Conservation (phyloP, 805 yeast species). For the Candida quercuum region DNA sequence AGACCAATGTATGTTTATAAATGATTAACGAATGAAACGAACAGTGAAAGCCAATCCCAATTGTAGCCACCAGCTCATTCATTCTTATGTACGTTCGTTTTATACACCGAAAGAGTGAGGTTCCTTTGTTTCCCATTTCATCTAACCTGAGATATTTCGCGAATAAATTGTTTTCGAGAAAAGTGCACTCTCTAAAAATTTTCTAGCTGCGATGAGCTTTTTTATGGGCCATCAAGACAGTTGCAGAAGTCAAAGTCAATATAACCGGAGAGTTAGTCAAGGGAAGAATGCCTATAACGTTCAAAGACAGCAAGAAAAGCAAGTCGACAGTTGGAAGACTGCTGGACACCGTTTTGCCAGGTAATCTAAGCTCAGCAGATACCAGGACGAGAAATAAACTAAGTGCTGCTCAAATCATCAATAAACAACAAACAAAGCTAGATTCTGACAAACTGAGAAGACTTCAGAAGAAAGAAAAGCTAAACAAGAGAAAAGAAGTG, state of each 20-base stretch:
- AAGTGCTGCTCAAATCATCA: slow-evolving; percentile 34
- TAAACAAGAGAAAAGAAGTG: slow-evolving; percentile 21
- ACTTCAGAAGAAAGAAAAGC: slow-evolving; percentile 29
- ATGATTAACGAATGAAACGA: too few species aligned
- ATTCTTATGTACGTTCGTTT: too few species aligned
- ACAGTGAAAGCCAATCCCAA: too few species aligned
- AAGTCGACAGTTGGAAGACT: slow-evolving; percentile 39
- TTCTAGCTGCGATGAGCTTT: neutral
- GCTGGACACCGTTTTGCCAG: slow-evolving; percentile 32
- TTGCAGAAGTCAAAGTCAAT: too few species aligned
- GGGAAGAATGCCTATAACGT: slow-evolving; percentile 10
- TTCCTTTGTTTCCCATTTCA: too few species aligned
- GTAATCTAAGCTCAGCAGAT: slow-evolving; percentile 21
- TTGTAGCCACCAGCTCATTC: too few species aligned
- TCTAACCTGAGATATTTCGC: too few species aligned
- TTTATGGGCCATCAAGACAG: neutral
- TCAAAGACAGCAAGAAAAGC: slow-evolving; percentile 1
- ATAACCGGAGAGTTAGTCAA: neutral
- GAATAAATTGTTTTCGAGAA: too few species aligned
- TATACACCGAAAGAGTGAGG: too few species aligned
- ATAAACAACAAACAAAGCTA: slow-evolving; percentile 28
- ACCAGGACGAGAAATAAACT: slow-evolving; percentile 6
- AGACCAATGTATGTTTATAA: too few species aligned
- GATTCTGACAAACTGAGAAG: slow-evolving; percentile 30
- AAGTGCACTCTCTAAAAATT: neutral